Base-by-base conservation (phyloP, 2,329 filamentous ascomycete species). In the Gliomastix tumulicola region DNA sequence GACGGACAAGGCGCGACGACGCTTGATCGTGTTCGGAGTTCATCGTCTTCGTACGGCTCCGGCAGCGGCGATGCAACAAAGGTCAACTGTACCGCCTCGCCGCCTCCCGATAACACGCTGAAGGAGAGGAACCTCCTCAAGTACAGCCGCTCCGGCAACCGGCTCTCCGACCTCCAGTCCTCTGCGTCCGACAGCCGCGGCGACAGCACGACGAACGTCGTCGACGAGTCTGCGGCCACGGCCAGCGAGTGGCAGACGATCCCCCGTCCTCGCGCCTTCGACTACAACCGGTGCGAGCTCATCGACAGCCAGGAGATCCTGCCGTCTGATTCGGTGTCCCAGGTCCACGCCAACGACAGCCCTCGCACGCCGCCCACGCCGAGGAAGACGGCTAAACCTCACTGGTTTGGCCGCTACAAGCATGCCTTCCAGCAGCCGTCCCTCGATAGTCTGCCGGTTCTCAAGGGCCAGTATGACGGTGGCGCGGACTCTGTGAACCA, bases 151-250 rank as follows among this genome's bases (percentile, higher is more conserved):
- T 44, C 42, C 22, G 55, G 57, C 18, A 49, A 55, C 36, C 41
- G 48, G 4, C 41, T 57, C 5, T 56, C 54, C 0, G 50, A 50
- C 17, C 49, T 60, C 16, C 42, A 45, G 8, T 58, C 57, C 13
- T 48, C 35, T 27, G 25, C 25, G n/a, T 6, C 21, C 6, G 32
- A 21, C 32, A 35, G 32, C 25, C 27, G 27, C 21, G 32, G 33
- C 8, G 27, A 32, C 4, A 25, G 16, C n/a, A 17, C 35, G 3
- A 19, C 19, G 18, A 27, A 21, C 9, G 37, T 33, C 13, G 38
- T 31, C 12, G 30, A 36, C 16, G 38, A 40, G 16, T 34, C 38
- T 13, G 37, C 37, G 11, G 20, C 16, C 6, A 28, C 25, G 7
- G 25, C 10, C 7, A 28, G 17, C 17, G 25, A 28, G 25, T 28